Evolutionary conservation across 371 early-diverging fungal species (phyloP), one percentile per base, ranked within the genome.

Genomic region (Mucor irregularis): DNA sequence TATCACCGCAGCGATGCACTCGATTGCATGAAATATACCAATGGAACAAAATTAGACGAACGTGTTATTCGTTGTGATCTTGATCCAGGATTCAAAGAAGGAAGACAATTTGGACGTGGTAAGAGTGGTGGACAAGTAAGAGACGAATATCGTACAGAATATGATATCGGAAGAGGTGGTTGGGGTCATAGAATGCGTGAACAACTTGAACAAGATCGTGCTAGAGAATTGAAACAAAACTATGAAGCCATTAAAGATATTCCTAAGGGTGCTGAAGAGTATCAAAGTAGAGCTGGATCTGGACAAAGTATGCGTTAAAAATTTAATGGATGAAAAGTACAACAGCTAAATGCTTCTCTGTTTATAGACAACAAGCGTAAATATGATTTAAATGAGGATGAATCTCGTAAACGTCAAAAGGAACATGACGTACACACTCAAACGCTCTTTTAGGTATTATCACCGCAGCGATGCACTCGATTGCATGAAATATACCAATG

Each of bases 51-150:
- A 77, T 73, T 99, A 30, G 99, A 98, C 65, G 97, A 97, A 54
- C 88, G 96, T 47, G 75, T 92, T 19, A 91, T 99, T 35, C 90
- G 98, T 28, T 92, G 93, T 26, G 99, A 99, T 79, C 70, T 99
- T 46, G 99, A 99, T 72, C 96, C 94, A 14, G 99, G 99, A 0
- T 99, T 94, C 76, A 86, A 82, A 56, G 92, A 92, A 56, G 98
- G 96, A 14, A 80, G 99, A 53, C 99, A 99, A 71, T 97, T 86
- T 82, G 99, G 99, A 11, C 87, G 99, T 47, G 99, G 99, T 22
- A 73, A 82, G 54, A 89, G 88, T 42, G 99, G 99, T 42, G 99
- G 99, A 10, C 98, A 98, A 74, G 95, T 93, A 5, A 82, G 98
- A 54, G 98, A 97, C 64, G 98, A 99, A 69, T 91, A 92, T 67